Conservation (phyloP, 441 rosid species). For the Euphorbia corollata region DNA sequence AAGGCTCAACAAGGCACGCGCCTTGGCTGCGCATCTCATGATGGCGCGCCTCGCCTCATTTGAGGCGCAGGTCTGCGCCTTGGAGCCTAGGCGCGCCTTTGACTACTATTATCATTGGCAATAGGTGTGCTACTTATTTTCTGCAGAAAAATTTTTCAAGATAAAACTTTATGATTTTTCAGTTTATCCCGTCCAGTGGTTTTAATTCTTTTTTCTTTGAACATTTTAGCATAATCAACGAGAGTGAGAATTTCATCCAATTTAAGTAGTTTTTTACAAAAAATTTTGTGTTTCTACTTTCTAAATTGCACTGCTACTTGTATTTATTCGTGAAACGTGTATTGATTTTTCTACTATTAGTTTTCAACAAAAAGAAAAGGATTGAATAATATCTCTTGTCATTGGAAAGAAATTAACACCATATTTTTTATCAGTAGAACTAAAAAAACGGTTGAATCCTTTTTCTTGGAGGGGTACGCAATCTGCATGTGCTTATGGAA, state of each 20-base stretch:
- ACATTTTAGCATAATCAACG: neutral
- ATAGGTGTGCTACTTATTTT: too few species aligned
- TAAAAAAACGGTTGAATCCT: neutral
- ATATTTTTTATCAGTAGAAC: neutral
- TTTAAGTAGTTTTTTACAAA: neutral
- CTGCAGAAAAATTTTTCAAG: too few species aligned
- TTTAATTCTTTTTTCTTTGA: neutral
- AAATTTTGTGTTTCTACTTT: neutral
- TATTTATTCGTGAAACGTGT: too few species aligned
- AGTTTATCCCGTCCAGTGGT: neutral
- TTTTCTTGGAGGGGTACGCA: neutral
- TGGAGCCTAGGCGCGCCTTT: too few species aligned
- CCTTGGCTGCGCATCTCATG: too few species aligned
- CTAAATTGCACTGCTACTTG: neutral
- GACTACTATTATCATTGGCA: too few species aligned
- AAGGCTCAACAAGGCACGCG: too few species aligned
- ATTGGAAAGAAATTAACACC: neutral
- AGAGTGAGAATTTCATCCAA: neutral
- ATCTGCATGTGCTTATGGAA: too few species aligned
- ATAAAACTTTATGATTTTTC: neutral
- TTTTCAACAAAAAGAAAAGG: neutral
- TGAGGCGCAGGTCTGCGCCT: too few species aligned
- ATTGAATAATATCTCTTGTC: neutral
- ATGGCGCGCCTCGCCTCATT: too few species aligned
- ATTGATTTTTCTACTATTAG: neutral